Evolutionary conservation across 176 grass and related monocot genomes (phyloP), one percentile per base, ranked within the genome.

Genomic region (Oryza glumipatula): DNA sequence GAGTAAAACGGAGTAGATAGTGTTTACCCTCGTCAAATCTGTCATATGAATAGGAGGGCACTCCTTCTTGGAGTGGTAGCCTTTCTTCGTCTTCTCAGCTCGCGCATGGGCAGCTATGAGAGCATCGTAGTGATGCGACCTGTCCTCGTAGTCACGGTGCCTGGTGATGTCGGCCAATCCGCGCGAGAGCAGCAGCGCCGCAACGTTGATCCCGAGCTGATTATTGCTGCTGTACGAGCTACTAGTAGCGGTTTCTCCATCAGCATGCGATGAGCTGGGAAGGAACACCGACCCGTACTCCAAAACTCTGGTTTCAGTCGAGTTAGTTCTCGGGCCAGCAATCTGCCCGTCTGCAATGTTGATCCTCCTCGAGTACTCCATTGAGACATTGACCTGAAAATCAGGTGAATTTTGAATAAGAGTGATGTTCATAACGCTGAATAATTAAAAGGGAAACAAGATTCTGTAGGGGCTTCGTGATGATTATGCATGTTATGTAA

Each of bases 281-380:
- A 96, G 81, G 79, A 96, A 94, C 33, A 96, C 91, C 0, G 96
- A 99, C 8, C 93, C 96, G 76, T 96, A 99, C 86, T 96, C 96
- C 86, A 94, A 89, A 72, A 96, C 86, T 87, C 91, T 92, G 46
- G 87, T 70, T 78, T 93, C 96, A 39, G 85, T 80, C 2, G 49
- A 46, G 48, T 56, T 89, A 11, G 83, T 12, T 72, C 73, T 65
- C 11, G 89, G 84, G 15, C 33, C 84, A 30, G 72, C 65, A 86
- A 64, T 89, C 65, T 91, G 88, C 70, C 92, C 93, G 72, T 94
- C 91, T 41, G 78, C 12, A 16, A 77, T 75, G 63, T 80, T 87
- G 45, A 99, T 90, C 76, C 91, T 99, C 76, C 93, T 87, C 65
- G 96, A 94, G 44, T 99, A 99, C 70, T 99, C 96, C 96, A 99